These are phyloP conservation scores for Lasiodiplodia hormozganensis DNA, from an alignment of 2,329 filamentous ascomycete species.

Conservation along the genomic window DNA sequence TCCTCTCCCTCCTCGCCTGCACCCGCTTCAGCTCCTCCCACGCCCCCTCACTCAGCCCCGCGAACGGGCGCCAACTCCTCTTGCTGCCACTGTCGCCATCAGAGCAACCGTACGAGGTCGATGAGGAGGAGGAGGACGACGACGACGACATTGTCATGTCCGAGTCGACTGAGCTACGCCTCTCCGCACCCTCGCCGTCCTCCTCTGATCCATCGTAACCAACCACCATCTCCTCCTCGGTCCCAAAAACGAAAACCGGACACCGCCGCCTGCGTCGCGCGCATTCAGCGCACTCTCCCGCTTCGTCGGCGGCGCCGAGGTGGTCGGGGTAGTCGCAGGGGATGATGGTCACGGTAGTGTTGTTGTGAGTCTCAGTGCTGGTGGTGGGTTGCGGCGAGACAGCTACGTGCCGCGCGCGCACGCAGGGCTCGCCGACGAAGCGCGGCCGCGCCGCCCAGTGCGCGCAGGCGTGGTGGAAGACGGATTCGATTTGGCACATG, in stretches of 20 bases:
- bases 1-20: not conserved
- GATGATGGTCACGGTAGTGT: not conserved
- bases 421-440: constrained; percentile 41
- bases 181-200: not conserved
- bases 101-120: not conserved
- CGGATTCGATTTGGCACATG: constrained; percentile 42
- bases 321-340: constrained; percentile 1
- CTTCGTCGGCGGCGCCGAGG: not conserved
- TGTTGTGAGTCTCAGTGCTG: too few relatives aligned
- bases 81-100: too few relatives aligned
- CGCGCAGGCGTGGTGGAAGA: constrained; percentile 40
- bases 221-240: too few relatives aligned
- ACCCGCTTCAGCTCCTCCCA: not conserved
- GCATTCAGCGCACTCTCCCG: not conserved
- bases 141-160: not conserved
- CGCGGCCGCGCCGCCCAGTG: constrained; percentile 41
- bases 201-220: not conserved
- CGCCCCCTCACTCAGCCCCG: not conserved
- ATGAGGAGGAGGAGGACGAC: not conserved
- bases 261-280: not conserved
- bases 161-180: not conserved
- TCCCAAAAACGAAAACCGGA: not conserved
- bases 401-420: constrained; percentile 34
- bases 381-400: not conserved
- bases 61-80: not conserved